Evolutionary conservation across 306 rosid species (phyloP), one percentile per base, ranked within the genome.

Genomic region (Quercus alba): DNA sequence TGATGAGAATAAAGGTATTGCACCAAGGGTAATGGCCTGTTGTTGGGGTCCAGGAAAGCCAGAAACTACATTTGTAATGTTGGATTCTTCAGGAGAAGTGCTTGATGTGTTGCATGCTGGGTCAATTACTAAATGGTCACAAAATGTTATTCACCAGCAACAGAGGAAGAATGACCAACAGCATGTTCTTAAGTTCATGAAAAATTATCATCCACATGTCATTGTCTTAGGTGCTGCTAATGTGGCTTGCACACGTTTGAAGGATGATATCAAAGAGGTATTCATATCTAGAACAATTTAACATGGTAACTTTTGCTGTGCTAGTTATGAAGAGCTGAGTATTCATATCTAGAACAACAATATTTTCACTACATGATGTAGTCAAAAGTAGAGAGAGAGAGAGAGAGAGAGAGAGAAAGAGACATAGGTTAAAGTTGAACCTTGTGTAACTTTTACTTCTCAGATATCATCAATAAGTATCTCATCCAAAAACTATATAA

Each of bases 11-110:
- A 61, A 75, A 15, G 84, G 71, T 70, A 4, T 38, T 56, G 59
- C 70, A 23, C 56, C 76, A 67, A 56, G 83, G 59, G 82, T 86
- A 56, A 77, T 84, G 82, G 89, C 89, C 51, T 83, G 85, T 75
- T 86, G 89, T 78, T 81, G 85, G 87, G 85, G 80, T 77, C 79
- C 69, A 71, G 89, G 87, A 67, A 86, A 86, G 80, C 89, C 87
- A 5, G 85, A 80, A 21, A 86, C 87, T 19, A 33, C 87, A 66
- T 84, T 83, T 83, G 89, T 86, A 55, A 84, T 86, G 85, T 77
- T 86, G 82, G 84, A 84, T 26, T 84, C 84, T 12, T 76, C 70
- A 57, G 89, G 89, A 7, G 72, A 81, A 77, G 58, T 86, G 72
- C 75, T 86, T 81, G 89, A 83, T 75, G 75, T 78, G 79, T 74